Evolutionary conservation across 108 stramenopile species (phyloP).

Genomic region (Mediolabrus comicus): DNA sequence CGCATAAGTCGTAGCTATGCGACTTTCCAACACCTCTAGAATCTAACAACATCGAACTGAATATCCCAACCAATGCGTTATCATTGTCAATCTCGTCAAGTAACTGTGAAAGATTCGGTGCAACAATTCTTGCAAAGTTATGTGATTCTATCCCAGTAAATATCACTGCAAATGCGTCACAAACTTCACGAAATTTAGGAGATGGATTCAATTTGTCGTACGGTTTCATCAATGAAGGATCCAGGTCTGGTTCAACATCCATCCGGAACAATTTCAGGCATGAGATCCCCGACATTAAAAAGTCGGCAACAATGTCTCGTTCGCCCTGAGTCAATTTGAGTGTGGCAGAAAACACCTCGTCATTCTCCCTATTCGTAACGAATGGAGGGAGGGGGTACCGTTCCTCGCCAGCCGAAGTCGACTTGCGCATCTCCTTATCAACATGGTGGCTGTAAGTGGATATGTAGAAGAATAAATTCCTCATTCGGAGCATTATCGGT

Average conservation of each 20-base stretch:
- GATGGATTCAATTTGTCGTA: constrained; percentile 5
- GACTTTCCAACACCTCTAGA: constrained; percentile 43
- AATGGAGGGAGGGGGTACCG: constrained; percentile 24
- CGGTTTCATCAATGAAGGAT: constrained; percentile 2
- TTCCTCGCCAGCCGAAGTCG: constrained; percentile 31
- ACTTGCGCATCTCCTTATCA: constrained; percentile 53
- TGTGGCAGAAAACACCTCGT: constrained; percentile 58
- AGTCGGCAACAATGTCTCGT: constrained; percentile 74
- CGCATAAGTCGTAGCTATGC: constrained; percentile 77
- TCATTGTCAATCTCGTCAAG: constrained; percentile 81
- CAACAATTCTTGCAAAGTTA: constrained; percentile 73
- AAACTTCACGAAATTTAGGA: constrained; percentile 43
- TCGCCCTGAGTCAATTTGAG: constrained; percentile 75
- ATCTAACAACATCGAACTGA: constrained; percentile 76
- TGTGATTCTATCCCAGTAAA: constrained; percentile 85
- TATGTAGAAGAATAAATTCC: constrained; percentile 93
- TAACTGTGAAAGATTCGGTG: constrained; percentile 66
- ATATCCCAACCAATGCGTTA: constrained; percentile 68
- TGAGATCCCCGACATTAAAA: constrained; percentile 78
- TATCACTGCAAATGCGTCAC: constrained; percentile 87
- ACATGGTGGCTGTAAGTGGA: constrained; percentile 70
- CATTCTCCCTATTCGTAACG: constrained; percentile 37
- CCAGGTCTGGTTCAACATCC: constrained; percentile 10
- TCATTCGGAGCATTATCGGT: constrained; percentile 89
- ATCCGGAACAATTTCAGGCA: constrained; percentile 75